Evolutionary conservation across 2,329 filamentous ascomycete species (phyloP), one percentile per base, ranked within the genome.

Genomic region (Cladosporium sp.): DNA sequence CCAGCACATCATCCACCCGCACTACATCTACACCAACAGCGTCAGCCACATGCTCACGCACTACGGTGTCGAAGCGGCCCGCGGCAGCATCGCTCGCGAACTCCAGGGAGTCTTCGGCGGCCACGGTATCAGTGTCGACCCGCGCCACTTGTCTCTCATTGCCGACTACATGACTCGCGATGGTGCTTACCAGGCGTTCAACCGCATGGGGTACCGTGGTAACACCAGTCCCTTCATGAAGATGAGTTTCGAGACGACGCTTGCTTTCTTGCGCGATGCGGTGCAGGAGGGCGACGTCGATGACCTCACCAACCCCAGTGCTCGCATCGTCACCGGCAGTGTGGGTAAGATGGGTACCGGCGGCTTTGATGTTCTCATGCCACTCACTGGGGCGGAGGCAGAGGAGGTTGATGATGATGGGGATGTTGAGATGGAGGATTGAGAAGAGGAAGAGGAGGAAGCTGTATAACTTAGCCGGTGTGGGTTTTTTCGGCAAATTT

Each of bases 211-310:
- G 1, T 79, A 99, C 60, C 86, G 85, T 70, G 86, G 89, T 63
- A 92, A 90, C 68, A 87, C 93, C 25, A 92, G 87, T 64, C 91
- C 94, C 0, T 93, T 99, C 66, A 93, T 94, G 75, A 97, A 97
- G 82, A 97, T 97, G 93, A 96, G 90, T 73, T 99, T 97, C 77
- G 94, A 99, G 82, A 99, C 94, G 3, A 99, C 94, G 2, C 83
- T 97, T 37, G 87, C 89, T 0, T 97, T 97, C 79, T 80, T 99
- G 68, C 92, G 89, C 73, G 94, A 97, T 70, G 92, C 94, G 1
- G 88, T 97, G 24, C 78, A 95, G 58, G 91, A 96, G 68, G 87
- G 90, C 50, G 94, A 97, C 73, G 90, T 85, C 81, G 94, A 99
- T 73, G 89, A 94, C 67, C 78, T 99, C 60, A 85, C 82, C 59